Conservation (phyloP, 2,329 filamentous ascomycete species). For the Neurospora sp. region DNA sequence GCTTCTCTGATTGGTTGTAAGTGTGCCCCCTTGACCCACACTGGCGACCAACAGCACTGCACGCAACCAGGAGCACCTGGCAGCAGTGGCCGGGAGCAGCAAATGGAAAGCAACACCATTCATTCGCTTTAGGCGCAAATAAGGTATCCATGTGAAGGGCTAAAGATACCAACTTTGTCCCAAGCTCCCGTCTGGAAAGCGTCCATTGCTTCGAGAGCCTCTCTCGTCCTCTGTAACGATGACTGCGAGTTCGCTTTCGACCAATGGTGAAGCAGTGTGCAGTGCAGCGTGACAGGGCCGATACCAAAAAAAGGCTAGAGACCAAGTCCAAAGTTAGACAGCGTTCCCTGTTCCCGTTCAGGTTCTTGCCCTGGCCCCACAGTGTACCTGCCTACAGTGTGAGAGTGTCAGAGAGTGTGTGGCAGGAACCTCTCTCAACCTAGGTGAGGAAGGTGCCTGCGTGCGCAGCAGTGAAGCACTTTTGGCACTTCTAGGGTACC, state of each 20-base stretch:
- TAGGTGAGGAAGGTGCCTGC: not conserved
- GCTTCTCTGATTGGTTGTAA: not conserved
- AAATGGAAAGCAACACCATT: not conserved
- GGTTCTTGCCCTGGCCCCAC: not conserved
- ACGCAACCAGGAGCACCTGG: not conserved
- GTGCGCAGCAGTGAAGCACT: not conserved
- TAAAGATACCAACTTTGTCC: not conserved
- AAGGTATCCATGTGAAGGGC: not conserved
- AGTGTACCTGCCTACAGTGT: not conserved
- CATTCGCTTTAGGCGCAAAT: not conserved
- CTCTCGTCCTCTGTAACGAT: not conserved
- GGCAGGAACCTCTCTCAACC: not conserved
- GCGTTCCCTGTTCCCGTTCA: not conserved
- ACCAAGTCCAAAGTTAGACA: not conserved
- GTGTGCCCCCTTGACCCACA: not conserved
- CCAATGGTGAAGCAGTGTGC: not conserved
- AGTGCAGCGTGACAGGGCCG: not conserved
- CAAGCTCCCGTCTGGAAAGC: not conserved
- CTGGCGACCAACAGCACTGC: not conserved
- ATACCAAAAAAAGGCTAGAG: not conserved
- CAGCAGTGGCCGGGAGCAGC: not conserved
- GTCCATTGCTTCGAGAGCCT: not conserved
- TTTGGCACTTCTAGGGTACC: not conserved
- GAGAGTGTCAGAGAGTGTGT: not conserved
- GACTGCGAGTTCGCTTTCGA: not conserved